Base-by-base conservation (phyloP, 2,329 filamentous ascomycete species). In the Annulohypoxylon truncatum region DNA sequence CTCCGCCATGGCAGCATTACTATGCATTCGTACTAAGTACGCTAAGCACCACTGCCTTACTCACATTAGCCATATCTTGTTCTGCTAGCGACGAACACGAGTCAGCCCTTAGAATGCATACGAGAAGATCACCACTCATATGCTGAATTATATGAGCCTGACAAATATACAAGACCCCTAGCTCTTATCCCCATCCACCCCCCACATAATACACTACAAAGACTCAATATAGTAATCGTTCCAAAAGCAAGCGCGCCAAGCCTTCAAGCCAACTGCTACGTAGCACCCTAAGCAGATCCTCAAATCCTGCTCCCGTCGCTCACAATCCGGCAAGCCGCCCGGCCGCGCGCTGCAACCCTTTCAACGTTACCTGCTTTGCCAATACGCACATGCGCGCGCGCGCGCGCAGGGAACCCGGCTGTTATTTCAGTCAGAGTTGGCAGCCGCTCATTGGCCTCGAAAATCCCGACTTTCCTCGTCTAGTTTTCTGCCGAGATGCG, bases 401-500 rank as follows among this genome's bases (percentile, higher is more conserved):
- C 50, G 58, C 56, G 31, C 47, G 56, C 47, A 61, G n/a, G 35
- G 15, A 38, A 24, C 12, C 12, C 24, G 26, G 13, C 35, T 18
- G 24, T 47, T 47, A 66, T 51, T 55, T 66, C 52, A 61, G n/a
- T 62, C 51, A 42, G n/a, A 9, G 66, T 26, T 65, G 66, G 66
- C 66, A 42, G 8, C 10, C 26, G 26, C 15, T 51, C 53, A 54
- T 68, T 68, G 66, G 66, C 9, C 44, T 26, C 13, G n/a, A 50
- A 51, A 47, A 12, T 53, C 54, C 58, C 55, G 50, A 62, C 62
- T 59, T 7, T 44, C 26, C 40, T 24, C 59, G 61, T 58, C 58
- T 53, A 52, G 44, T 61, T n/a, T n/a, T 68, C 54, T 56, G 61
- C 66, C 61, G 57, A 42, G 61, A 57, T 57, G 51, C 38, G 66